Percentiles rank a stretch among this genome's conserved stretches.
Conservation (phyloP, 2,329 filamentous ascomycete species). For the Chaetomiaceae sp. region DNA sequence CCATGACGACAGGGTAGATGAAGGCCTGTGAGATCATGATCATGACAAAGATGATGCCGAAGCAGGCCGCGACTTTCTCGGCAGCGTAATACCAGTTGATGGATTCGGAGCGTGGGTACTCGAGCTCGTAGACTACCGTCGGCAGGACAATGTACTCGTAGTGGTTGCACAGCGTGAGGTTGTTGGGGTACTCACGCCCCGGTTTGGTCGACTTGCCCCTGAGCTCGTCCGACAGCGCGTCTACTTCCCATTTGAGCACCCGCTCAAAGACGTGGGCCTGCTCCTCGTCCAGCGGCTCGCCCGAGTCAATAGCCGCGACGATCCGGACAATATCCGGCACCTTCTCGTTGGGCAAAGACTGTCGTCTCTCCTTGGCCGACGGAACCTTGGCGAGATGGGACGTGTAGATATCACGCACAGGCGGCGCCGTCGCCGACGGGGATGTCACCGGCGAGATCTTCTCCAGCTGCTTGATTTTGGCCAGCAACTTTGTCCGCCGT, state of each 20-base stretch:
- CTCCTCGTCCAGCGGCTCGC: slow-evolving; percentile 54
- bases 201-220: slow-evolving; percentile 54
- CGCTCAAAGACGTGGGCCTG: slow-evolving; percentile 61
- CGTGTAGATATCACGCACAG: slow-evolving; percentile 40
- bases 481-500: slow-evolving; percentile 41
- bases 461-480: slow-evolving; percentile 55
- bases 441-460: slow-evolving; percentile 43
- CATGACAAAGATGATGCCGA: slow-evolving; percentile 74
- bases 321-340: slow-evolving; percentile 55
- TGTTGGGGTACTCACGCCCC: slow-evolving; percentile 59
- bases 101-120: slow-evolving; percentile 64
- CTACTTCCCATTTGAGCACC: slow-evolving; percentile 65
- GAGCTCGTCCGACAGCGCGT: slow-evolving; percentile 60
- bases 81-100: slow-evolving; percentile 72
- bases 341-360: slow-evolving; percentile 32
- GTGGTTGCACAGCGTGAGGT: slow-evolving; percentile 61
- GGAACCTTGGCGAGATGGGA: slow-evolving; percentile 42
- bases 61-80: slow-evolving; percentile 66
- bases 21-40: slow-evolving; percentile 71
- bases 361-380: slow-evolving; percentile 42
- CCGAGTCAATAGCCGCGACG: slow-evolving; percentile 57
- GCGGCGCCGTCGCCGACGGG: slow-evolving; percentile 41
- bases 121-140: slow-evolving; percentile 73
- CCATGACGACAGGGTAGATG: slow-evolving; percentile 71
- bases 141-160: slow-evolving; percentile 71